phyloP scores from a whole-genome alignment of 2,329 filamentous ascomycete genomes.

The Aspergillus tamarii region DNA sequence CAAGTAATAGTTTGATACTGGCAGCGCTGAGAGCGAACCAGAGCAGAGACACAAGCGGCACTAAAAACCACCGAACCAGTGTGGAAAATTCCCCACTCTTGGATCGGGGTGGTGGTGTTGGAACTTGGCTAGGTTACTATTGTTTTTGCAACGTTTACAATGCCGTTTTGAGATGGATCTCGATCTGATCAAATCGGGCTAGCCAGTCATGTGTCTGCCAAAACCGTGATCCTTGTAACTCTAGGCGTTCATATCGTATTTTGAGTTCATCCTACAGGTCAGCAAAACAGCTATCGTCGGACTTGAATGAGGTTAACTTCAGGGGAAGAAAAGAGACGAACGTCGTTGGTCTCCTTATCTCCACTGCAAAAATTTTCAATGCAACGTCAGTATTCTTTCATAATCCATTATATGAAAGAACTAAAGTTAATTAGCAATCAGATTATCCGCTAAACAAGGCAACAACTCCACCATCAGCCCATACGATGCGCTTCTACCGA shows the following conservation, averaged over 20 bases:
- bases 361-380: background rate
- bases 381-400: background rate
- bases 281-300: background rate
- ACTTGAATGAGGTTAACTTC: background rate
- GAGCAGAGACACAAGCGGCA: background rate
- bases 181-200: background rate
- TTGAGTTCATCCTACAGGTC: background rate
- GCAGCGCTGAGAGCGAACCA: background rate
- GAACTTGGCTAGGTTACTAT: background rate
- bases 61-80: background rate
- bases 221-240: background rate
- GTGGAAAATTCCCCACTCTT: background rate
- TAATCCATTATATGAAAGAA: background rate
- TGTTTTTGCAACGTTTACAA: background rate
- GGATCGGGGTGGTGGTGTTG: background rate
- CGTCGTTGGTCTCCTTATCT: background rate
- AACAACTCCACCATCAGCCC: background rate
- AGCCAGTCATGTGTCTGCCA: background rate
- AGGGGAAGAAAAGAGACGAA: background rate
- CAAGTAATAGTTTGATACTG: background rate
- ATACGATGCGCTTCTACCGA: background rate
- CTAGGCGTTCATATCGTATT: background rate
- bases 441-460: background rate
- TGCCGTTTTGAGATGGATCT: background rate
- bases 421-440: conserved; percentile 1